Evolutionary conservation across 176 grass and related monocot species (phyloP).

Genomic region (Panicum miliaceum): DNA sequence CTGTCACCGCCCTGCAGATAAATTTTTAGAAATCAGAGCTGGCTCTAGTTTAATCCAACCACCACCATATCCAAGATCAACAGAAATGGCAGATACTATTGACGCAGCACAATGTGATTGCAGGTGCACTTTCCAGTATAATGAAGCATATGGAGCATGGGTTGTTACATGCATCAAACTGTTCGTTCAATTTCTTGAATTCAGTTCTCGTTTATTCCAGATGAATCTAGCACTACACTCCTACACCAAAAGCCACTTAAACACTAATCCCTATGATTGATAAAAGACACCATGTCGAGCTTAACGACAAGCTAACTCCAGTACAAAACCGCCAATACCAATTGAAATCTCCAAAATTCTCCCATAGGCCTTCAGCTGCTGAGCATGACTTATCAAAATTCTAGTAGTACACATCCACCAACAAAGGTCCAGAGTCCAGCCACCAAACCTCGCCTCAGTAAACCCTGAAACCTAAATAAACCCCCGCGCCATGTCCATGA

Average conservation of each 20-base stretch:
- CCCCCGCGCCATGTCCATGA: neutral
- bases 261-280: neutral
- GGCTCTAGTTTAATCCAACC: slow-evolving; percentile 6
- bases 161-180: neutral
- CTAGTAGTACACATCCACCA: neutral
- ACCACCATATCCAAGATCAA: slow-evolving; percentile 8
- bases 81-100: neutral
- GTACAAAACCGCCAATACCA: neutral
- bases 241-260: neutral
- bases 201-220: neutral
- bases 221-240: neutral
- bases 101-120: neutral
- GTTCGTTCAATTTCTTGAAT: neutral
- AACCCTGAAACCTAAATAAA: slow-evolving; percentile 23
- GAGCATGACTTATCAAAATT: neutral
- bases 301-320: neutral
- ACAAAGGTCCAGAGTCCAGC: neutral
- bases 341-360: neutral
- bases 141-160: neutral
- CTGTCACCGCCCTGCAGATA: slow-evolving; percentile 89
- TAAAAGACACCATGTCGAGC: neutral
- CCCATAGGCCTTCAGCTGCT: neutral
- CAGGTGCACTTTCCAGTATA: neutral
- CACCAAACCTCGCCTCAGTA: neutral
- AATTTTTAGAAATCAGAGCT: slow-evolving; percentile 11